Evolutionary conservation across 169 alveolate species (phyloP), one percentile per base, ranked within the genome.

Genomic region (Cytauxzoon felis): DNA sequence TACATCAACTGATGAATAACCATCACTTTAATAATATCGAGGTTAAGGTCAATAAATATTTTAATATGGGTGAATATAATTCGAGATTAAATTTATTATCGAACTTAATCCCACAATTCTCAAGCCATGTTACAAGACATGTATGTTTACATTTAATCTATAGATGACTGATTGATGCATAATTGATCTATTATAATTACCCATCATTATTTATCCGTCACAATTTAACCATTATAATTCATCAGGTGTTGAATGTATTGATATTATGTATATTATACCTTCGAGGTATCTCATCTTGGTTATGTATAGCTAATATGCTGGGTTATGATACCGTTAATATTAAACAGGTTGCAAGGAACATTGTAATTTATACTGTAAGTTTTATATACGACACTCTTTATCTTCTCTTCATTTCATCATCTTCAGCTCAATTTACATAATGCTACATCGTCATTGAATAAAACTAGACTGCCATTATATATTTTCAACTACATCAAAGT

Each of bases 221-320:
- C 24, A 21, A 21, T 47, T 38, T 13, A 13, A 13, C n/a, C 13
- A 38, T 38, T 13, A 38, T 38, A 7, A n/a, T 9, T 0, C 18
- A 42, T 24, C 41, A 32, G 72, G 32, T 67, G 26, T 6, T 30
- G 23, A 61, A 73, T 29, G 6, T 64, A 23, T 5, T 73, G 19
- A 24, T 42, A 18, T 79, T 73, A n/a, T 50, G 69, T 7, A 45
- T 63, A 2, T 18, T 73, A 30, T 73, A 73, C 52, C 51, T 64
- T 52, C 33, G 84, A 6, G 84, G 84, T 2, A 32, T 73, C 13
- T 36, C 80, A 9, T 51, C 40, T 36, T 73, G 84, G 84, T 64
- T 73, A 34, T 52, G 84, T 50, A 65, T 65, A 30, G 84, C 84
- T 21, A 73, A 73, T 24, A 63, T 73, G 79, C 75, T 73, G 3